These are phyloP conservation scores for Trypanosoma rangeli DNA, from an alignment of 208 protist species.

Conservation along the genomic window DNA sequence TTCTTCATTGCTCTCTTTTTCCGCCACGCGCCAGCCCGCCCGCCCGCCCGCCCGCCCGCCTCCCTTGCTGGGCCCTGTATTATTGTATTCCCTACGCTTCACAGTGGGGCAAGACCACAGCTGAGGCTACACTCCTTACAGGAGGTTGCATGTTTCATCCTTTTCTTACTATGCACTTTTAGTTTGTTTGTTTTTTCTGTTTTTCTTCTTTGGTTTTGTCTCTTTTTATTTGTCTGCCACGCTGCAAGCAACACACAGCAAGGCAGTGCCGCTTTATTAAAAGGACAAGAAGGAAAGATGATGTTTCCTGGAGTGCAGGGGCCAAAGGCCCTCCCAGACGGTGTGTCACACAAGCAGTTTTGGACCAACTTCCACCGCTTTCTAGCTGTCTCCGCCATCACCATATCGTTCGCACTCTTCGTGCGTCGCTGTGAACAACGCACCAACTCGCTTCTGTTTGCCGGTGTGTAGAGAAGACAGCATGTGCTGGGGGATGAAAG, in stretches of 20 bases:
- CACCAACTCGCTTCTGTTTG: conserved; percentile 54
- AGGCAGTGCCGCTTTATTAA: conserved; percentile 1
- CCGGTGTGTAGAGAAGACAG: conserved; percentile 38
- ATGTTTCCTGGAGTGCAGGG: conserved; percentile 82
- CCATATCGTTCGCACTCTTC: conserved; percentile 44
- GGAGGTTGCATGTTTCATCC: neutral
- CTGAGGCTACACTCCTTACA: neutral
- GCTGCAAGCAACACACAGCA: neutral
- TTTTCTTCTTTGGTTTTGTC: conserved; percentile 23
- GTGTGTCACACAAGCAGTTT: conserved; percentile 63
- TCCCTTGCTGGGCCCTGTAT: neutral
- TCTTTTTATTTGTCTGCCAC: conserved; percentile 21
- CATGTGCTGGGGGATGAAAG: neutral
- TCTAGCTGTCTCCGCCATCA: conserved; percentile 42
- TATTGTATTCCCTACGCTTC: neutral
- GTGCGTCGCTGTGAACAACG: conserved; percentile 71
- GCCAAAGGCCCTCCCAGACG: conserved; percentile 70
- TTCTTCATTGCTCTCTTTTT: neutral
- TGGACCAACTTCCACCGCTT: conserved; percentile 80
- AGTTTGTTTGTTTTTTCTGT: conserved; percentile 16
- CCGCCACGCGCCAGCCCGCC: conserved; percentile 5
- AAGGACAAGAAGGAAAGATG: neutral
- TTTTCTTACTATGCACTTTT: conserved; percentile 29
- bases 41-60: too few relatives aligned
- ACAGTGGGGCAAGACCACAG: neutral